Conservation (phyloP, 768 basidiomycete genomes). For the Boletus vinaceobasis region DNA sequence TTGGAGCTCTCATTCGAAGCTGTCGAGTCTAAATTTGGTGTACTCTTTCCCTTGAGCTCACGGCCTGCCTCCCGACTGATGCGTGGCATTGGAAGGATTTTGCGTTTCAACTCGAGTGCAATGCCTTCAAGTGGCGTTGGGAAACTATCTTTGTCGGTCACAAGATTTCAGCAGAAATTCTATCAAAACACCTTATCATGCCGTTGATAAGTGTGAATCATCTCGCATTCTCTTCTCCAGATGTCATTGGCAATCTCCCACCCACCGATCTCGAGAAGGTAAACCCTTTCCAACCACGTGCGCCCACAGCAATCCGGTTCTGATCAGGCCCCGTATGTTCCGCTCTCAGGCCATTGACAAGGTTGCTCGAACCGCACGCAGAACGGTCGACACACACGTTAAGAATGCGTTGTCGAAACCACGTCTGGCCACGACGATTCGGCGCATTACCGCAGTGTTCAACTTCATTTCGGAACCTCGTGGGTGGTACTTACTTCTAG, state of each 20-base stretch:
- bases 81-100: slow-evolving; percentile 50
- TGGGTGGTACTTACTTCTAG: slow-evolving; percentile 36
- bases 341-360: slow-evolving; percentile 60
- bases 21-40: slow-evolving; percentile 58
- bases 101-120: slow-evolving; percentile 56
- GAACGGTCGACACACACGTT: slow-evolving; percentile 66
- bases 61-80: slow-evolving; percentile 10
- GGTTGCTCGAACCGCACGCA: slow-evolving; percentile 63
- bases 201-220: slow-evolving; percentile 72
- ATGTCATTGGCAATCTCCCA: slow-evolving; percentile 53
- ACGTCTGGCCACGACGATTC: slow-evolving; percentile 60
- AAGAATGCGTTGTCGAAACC: slow-evolving; percentile 70
- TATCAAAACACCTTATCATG: slow-evolving; percentile 75
- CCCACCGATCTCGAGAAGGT: slow-evolving; percentile 68
- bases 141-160: slow-evolving; percentile 64
- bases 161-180: slow-evolving; percentile 62
- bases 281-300: background rate
- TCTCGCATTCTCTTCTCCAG: slow-evolving; percentile 60
- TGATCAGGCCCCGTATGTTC: slow-evolving; percentile 5
- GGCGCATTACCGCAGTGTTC: slow-evolving; percentile 69
- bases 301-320: background rate
- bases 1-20: slow-evolving; percentile 55
- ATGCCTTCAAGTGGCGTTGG: slow-evolving; percentile 75
- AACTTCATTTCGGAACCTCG: slow-evolving; percentile 65
- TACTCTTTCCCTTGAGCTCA: slow-evolving; percentile 26